Conservation (phyloP, 2,329 filamentous ascomycete genomes). For the Nemania sp. region DNA sequence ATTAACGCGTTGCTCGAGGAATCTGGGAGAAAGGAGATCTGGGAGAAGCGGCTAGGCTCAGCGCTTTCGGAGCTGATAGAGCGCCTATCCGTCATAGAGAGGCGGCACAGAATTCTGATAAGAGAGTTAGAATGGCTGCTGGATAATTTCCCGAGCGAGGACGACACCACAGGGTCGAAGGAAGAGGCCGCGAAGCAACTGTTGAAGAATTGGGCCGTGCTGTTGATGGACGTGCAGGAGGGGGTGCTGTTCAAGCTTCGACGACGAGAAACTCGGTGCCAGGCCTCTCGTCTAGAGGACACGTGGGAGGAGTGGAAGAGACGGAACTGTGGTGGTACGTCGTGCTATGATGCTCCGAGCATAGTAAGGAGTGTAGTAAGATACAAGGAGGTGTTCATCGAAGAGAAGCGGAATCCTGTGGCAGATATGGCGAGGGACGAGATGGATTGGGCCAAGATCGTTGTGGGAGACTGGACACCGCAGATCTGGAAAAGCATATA, state of each 20-base stretch:
- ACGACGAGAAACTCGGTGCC: constrained; percentile 18
- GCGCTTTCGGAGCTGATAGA: too few relatives aligned
- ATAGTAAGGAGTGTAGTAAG: neutral
- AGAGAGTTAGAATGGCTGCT: neutral
- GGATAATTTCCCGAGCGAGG: neutral
- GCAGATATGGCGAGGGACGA: constrained; percentile 39
- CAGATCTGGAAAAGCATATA: constrained; percentile 38
- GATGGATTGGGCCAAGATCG: constrained; percentile 13
- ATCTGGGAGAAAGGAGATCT: too few relatives aligned
- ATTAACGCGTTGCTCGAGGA: too few relatives aligned
- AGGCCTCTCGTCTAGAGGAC: neutral
- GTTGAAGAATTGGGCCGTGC: constrained; percentile 30
- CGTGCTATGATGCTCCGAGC: constrained; percentile 35
- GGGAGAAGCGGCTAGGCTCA: too few relatives aligned
- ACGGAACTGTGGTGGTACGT: constrained; percentile 44
- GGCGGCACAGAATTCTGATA: neutral
- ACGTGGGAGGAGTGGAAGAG: constrained; percentile 43
- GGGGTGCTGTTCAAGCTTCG: constrained; percentile 36
- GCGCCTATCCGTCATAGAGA: too few relatives aligned
- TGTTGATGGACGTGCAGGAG: constrained; percentile 36
- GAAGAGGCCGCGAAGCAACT: constrained; percentile 23
- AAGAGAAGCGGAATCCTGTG: constrained; percentile 1
- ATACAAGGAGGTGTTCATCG: neutral
- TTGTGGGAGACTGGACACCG: neutral
- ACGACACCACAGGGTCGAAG: neutral